Base-by-base conservation (phyloP, 371 early-diverging fungal genomes). In the Rhizomucor miehei region DNA sequence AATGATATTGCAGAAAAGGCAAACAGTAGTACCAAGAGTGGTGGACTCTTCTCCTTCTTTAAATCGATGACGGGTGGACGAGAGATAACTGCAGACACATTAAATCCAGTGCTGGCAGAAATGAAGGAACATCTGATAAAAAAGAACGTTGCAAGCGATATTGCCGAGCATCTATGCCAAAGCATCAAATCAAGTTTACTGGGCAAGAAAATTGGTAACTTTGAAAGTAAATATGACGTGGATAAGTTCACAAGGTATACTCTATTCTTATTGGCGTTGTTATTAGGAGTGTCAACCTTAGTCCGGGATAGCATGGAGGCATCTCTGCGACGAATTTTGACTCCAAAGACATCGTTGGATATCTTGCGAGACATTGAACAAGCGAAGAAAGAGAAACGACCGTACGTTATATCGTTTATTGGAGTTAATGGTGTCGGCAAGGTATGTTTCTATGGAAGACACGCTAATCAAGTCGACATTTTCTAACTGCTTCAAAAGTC, bases 341-440 rank as follows among this genome's bases (percentile, higher is more conserved):
- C 95, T 9, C 94, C 97, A 10, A 81, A 87, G 45, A 89, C 97
- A n/a, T 93, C 95, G 1, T 85, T 93, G n/a, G 96, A 95, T 66
- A 81, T 99, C n/a, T 73, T 99, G 24, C 86, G 93, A 37, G 95
- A 96, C 65, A 93, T 98, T 55, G 83, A 76, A 41, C 79, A 85
- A 56, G 85, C 88, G 2, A 86, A 83, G 51, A 66, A 80, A 40
- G 77, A 85, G 59, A 71, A 79, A 19, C 81, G 93, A 48, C 94
- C 95, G 8, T 99, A 93, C 73, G 86, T 85, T 5, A 88, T 97
- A 57, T 91, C 91, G 5, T 97, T 99, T 78, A 92, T 99, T 51
- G 99, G 99, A 20, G 99, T 99, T 19, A 99, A 99, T 75, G 99
- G 99, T 17, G 99, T 99, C 13, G 99, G 99, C 43, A 70, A 77